phyloP scores from a whole-genome alignment of 345 rosid genomes.

The Abelmoschus esculentus region DNA sequence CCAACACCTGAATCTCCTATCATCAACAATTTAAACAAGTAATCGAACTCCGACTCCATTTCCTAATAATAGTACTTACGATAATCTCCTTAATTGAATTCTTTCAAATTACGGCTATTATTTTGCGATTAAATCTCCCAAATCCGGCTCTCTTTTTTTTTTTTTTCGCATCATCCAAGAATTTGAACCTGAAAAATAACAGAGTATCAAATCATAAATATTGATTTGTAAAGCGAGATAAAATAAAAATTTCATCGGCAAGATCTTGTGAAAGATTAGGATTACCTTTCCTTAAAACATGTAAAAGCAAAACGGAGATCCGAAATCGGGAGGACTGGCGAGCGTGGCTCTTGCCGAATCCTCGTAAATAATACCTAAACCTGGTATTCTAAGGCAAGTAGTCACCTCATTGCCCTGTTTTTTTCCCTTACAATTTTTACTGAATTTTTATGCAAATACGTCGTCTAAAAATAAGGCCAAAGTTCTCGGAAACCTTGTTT shows the following conservation, averaged over 20 bases:
- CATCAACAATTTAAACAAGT: constrained; percentile 43
- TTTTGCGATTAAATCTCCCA: not conserved
- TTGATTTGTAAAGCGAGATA: too few species aligned
- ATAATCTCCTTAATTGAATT: not conserved
- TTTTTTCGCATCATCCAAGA: not conserved
- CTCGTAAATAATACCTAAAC: not conserved
- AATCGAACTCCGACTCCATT: constrained; percentile 31
- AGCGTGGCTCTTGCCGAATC: not conserved
- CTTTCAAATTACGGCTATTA: not conserved
- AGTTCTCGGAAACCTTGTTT: not conserved
- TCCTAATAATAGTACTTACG: not conserved
- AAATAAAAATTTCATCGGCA: not conserved
- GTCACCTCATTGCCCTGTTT: not conserved
- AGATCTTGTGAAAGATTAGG: not conserved
- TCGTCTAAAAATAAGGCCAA: not conserved
- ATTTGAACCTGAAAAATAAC: not conserved
- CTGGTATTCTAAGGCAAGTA: not conserved
- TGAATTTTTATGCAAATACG: not conserved
- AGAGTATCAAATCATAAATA: not conserved
- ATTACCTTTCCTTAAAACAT: too few species aligned
- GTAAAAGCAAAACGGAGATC: not conserved
- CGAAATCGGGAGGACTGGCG: not conserved
- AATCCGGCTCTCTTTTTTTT: not conserved
- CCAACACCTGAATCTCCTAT: constrained; percentile 59
- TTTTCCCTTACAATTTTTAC: not conserved